phyloP scores from a whole-genome alignment of 257 asterid species.

The Jasminum sambac region DNA sequence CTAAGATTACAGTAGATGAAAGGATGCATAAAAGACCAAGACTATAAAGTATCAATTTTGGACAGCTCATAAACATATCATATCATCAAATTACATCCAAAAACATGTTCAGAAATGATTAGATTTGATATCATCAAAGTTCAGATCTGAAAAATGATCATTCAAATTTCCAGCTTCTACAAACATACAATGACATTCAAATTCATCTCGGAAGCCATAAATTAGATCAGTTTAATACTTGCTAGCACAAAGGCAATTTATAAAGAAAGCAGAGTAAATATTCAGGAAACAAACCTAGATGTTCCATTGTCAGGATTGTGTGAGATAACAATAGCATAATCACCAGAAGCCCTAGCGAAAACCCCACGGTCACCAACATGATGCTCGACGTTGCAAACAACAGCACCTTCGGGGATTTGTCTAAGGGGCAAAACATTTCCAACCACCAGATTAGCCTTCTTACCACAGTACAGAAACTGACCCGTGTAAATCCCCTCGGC shows the following conservation, averaged over 20 bases:
- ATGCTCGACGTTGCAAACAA: conserved; percentile 59
- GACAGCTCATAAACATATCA: background rate
- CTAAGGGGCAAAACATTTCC: conserved; percentile 53
- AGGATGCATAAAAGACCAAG: background rate
- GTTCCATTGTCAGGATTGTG: conserved; percentile 58
- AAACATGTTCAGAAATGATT: background rate
- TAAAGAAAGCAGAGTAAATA: background rate
- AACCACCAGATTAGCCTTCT: conserved; percentile 53
- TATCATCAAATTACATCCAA: background rate
- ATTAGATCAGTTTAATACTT: background rate
- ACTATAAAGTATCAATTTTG: background rate
- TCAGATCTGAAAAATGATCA: no score
- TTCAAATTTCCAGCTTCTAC: no score
- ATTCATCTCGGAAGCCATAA: background rate
- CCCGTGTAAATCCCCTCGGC: conserved; percentile 64
- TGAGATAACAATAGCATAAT: conserved; percentile 50
- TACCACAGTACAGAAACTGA: conserved; percentile 53
- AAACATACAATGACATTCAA: background rate
- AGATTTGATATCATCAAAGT: no score
- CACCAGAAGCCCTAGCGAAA: conserved; percentile 61
- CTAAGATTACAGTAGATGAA: background rate
- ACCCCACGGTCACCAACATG: conserved; percentile 56
- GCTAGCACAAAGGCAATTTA: background rate
- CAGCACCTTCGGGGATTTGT: conserved; percentile 57
- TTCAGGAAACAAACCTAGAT: conserved; percentile 32